phyloP scores from a whole-genome alignment of 495 filamentous ascomycete species.

The Pyrenula aspistea region DNA sequence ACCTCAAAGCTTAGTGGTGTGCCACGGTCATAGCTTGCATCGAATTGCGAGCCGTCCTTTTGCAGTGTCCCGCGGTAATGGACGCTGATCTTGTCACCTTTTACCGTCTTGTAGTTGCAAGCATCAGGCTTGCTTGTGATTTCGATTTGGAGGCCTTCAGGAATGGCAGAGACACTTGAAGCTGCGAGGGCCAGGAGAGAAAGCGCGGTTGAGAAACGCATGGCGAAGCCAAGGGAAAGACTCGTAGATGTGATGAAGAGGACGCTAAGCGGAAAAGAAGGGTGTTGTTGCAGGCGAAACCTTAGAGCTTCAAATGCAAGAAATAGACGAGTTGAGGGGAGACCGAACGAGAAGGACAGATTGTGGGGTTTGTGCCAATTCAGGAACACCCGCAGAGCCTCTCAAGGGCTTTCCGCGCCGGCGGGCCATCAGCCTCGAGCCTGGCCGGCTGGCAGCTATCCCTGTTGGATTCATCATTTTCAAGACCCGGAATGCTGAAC shows the following conservation, averaged over 20 bases:
- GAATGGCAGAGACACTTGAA: conserved; percentile 34
- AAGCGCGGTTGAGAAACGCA: conserved; percentile 42
- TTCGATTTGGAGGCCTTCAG: conserved; percentile 42
- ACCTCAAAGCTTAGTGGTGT: conserved; percentile 67
- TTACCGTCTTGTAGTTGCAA: conserved; percentile 60
- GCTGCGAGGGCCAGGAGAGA: conserved; percentile 30
- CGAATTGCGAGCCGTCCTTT: conserved; percentile 38
- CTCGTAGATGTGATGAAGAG: no score
- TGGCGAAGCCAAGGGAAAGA: conserved; percentile 40
- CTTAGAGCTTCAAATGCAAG: no score
- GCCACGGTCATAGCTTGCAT: conserved; percentile 57
- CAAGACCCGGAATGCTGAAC: background rate
- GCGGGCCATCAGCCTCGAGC: no score
- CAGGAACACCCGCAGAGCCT: no score
- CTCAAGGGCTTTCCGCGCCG: no score
- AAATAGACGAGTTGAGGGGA: no score
- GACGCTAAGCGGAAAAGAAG: no score
- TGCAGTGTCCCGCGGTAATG: conserved; percentile 78
- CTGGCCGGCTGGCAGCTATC: no score
- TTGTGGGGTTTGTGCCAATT: no score
- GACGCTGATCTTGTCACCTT: conserved; percentile 68
- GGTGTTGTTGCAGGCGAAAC: no score
- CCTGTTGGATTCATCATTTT: background rate
- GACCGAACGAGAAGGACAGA: no score
- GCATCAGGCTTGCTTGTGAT: conserved; percentile 52